Evolutionary conservation across 164 flowering plant species (phyloP).

Genomic region (Paratinospora sagittata): DNA sequence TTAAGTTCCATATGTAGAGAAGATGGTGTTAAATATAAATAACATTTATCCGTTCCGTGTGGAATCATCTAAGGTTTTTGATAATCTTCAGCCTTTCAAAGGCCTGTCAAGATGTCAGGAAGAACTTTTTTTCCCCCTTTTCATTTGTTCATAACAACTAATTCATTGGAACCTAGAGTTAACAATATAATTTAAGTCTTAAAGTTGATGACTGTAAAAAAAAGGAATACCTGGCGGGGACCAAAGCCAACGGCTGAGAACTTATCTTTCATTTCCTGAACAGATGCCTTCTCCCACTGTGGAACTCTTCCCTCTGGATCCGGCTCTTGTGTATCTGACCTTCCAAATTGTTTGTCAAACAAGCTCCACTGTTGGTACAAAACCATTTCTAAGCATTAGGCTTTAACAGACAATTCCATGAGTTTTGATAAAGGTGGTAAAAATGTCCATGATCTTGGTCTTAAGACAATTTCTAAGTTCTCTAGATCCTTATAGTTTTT

Average conservation of each 20-base stretch:
- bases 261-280: slow-evolving; percentile 90
- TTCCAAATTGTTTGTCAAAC: slow-evolving; percentile 77
- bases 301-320: slow-evolving; percentile 96
- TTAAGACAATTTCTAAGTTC: too few species aligned
- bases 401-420: background rate
- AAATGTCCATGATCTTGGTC: background rate
- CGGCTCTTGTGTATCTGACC: slow-evolving; percentile 67
- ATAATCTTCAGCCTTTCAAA: too few species aligned
- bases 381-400: background rate
- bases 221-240: slow-evolving; percentile 75
- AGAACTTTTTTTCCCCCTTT: too few species aligned
- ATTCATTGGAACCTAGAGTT: too few species aligned
- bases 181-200: background rate
- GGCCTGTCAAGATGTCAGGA: too few species aligned
- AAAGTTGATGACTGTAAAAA: background rate
- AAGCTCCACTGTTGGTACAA: slow-evolving; percentile 62
- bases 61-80: too few species aligned
- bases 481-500: too few species aligned
- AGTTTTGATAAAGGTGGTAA: background rate
- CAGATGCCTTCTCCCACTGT: slow-evolving; percentile 70
- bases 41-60: too few species aligned
- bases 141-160: too few species aligned
- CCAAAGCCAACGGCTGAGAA: slow-evolving; percentile 75
- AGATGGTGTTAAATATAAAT: too few species aligned
- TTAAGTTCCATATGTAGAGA: too few species aligned